Evolutionary conservation across 2,329 filamentous ascomycete species (phyloP).

Genomic region (Rachicladosporium sp.): DNA sequence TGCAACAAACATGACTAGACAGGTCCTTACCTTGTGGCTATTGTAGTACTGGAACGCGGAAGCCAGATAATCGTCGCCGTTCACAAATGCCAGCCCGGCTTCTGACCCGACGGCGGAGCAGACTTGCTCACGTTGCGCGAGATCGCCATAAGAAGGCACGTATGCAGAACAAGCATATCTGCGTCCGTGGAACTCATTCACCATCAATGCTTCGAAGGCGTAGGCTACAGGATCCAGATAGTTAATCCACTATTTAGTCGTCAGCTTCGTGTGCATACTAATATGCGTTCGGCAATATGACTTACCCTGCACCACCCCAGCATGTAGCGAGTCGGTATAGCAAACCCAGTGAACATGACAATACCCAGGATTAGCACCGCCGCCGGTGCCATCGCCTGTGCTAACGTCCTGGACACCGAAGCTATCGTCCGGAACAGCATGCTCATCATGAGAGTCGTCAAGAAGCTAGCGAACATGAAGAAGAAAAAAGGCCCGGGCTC

Average conservation of each 20-base stretch:
- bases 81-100: conserved; percentile 26
- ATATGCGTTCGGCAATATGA: conserved; percentile 47
- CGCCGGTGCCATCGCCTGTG: conserved; percentile 45
- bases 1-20: too few relatives aligned
- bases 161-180: too few relatives aligned
- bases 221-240: conserved; percentile 72
- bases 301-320: conserved; percentile 64
- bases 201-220: conserved; percentile 58
- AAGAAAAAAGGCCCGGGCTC: conserved; percentile 71
- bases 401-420: conserved; percentile 57
- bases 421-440: conserved; percentile 77
- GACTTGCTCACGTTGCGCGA: conserved; percentile 17
- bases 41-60: conserved; percentile 22
- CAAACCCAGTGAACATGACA: conserved; percentile 57
- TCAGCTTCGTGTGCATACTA: conserved; percentile 27
- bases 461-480: conserved; percentile 65
- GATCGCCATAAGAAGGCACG: neutral
- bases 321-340: conserved; percentile 50
- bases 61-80: conserved; percentile 26
- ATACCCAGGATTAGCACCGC: conserved; percentile 51
- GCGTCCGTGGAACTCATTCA: conserved; percentile 50
- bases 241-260: conserved; percentile 54
- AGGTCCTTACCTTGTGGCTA: conserved; percentile 21
- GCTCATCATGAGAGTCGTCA: conserved; percentile 64
- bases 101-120: conserved; percentile 32